Percentiles rank a stretch among this genome's conserved stretches.
These are phyloP conservation scores for Berkeleyomyces basicola DNA, from an alignment of 2,329 filamentous ascomycete species.

Conservation along the genomic window DNA sequence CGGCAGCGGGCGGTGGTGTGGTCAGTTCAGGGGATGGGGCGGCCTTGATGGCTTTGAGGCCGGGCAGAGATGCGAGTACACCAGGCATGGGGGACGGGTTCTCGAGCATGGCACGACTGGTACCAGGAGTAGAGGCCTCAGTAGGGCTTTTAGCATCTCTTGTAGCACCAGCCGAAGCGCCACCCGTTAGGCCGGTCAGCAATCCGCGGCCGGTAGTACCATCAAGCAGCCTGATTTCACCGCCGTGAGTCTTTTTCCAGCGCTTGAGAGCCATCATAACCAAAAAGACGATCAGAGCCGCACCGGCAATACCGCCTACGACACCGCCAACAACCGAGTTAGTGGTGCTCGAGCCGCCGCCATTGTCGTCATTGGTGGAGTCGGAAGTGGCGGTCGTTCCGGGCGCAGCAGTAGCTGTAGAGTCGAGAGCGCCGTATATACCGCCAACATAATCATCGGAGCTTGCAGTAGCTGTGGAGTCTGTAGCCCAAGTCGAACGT, in stretches of 20 bases:
- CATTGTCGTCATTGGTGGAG: not conserved
- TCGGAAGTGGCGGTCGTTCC: conserved; percentile 14
- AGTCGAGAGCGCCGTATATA: not conserved
- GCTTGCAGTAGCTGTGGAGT: not conserved
- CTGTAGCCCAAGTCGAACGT: not conserved
- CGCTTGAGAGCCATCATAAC: conserved; percentile 33
- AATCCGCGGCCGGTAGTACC: conserved; percentile 18
- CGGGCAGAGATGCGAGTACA: conserved; percentile 12
- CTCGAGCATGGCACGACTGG: not conserved
- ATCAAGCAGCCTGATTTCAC: conserved; percentile 28
- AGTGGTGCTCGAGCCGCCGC: conserved; percentile 14
- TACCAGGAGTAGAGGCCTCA: conserved; percentile 17
- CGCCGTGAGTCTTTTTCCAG: conserved; percentile 36
- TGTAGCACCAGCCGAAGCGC: conserved; percentile 16
- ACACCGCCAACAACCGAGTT: conserved; percentile 35
- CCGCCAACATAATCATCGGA: not conserved
- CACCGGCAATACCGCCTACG: conserved; percentile 39
- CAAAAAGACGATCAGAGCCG: conserved; percentile 38
- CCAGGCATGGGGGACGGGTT: conserved; percentile 4
- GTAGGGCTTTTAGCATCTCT: conserved; percentile 15
- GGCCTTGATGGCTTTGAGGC: conserved; percentile 13
- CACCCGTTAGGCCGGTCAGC: conserved; percentile 4
- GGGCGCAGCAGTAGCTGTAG: conserved; percentile 15
- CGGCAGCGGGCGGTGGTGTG: conserved; percentile 18
- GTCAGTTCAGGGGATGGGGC: conserved; percentile 10